A percentile compares a stretch with the other conserved stretches of the same genome.
Conservation (phyloP, 345 rosid genomes). For the Tarenaya hassleriana region DNA sequence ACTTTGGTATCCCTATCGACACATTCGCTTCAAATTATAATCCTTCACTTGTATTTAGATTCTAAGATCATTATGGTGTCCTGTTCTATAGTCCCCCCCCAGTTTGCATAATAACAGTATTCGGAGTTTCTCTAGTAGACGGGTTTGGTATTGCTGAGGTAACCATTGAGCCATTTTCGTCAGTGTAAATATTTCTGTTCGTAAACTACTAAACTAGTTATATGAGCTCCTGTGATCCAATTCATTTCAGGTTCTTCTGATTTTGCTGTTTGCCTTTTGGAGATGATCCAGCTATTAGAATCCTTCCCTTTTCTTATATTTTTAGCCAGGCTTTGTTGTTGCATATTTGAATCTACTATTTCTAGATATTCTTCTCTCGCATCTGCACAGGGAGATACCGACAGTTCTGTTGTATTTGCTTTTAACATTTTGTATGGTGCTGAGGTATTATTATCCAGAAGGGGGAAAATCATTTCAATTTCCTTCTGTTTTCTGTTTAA, state of each 20-base stretch:
- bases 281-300: too few relatives aligned
- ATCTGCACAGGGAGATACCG: constrained; percentile 58
- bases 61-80: constrained; percentile 24
- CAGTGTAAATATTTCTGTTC: too few relatives aligned
- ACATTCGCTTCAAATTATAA: constrained; percentile 26
- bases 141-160: constrained; percentile 42
- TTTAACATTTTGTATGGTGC: constrained; percentile 46
- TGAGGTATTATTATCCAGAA: constrained; percentile 62
- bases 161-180: too few relatives aligned
- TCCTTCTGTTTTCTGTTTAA: constrained; percentile 23
- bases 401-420: constrained; percentile 55
- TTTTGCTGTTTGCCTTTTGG: constrained; percentile 17
- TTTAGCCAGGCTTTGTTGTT: constrained; percentile 23
- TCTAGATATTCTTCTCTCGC: constrained; percentile 44
- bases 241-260: constrained; percentile 24
- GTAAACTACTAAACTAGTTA: too few relatives aligned
- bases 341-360: constrained; percentile 46
- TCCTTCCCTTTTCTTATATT: constrained; percentile 21
- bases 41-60: constrained; percentile 47
- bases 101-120: constrained; percentile 28
- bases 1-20: constrained; percentile 45
- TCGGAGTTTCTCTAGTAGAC: constrained; percentile 34
- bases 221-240: constrained; percentile 16
- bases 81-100: constrained; percentile 24
- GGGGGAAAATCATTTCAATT: constrained; percentile 36